A percentile compares a stretch with the other conserved stretches of the same genome.
Evolutionary conservation across 2,329 filamentous ascomycete species (phyloP).

Genomic region (Juglanconis oblonga): DNA sequence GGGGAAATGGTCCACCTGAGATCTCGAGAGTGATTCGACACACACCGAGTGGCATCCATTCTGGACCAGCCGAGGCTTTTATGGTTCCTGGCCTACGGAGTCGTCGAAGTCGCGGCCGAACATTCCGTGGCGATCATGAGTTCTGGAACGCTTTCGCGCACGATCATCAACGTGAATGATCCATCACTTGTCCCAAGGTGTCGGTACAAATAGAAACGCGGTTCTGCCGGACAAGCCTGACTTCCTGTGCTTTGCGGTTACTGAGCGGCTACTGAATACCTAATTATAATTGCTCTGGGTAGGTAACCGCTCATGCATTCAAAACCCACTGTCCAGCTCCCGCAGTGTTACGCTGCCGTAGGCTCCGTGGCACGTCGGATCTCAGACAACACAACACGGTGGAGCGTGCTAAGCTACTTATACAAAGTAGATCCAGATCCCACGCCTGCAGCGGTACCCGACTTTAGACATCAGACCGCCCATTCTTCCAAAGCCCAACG

Average conservation of each 20-base stretch:
- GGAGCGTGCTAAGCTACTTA: not conserved
- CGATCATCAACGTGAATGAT: not conserved
- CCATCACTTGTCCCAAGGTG: not conserved
- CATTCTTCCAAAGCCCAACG: not conserved
- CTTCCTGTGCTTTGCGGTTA: not conserved
- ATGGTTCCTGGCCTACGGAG: not conserved
- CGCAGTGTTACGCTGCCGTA: not conserved
- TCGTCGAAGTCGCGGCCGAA: not conserved
- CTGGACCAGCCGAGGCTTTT: not conserved
- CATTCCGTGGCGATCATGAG: too few relatives aligned
- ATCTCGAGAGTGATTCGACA: too few relatives aligned
- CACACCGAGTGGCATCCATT: not conserved
- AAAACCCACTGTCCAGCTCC: not conserved
- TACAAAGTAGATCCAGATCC: not conserved
- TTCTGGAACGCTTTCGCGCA: not conserved
- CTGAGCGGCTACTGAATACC: too few relatives aligned
- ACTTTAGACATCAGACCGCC: not conserved
- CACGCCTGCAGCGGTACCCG: not conserved
- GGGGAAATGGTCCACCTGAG: not conserved
- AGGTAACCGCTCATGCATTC: not conserved
- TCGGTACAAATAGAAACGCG: not conserved
- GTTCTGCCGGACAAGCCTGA: not conserved
- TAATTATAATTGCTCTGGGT: not conserved
- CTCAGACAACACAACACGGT: constrained; percentile 16
- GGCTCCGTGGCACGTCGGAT: constrained; percentile 11